Base-by-base conservation (phyloP, 371 early-diverging fungal genomes). In the Umbelopsis sp. region DNA sequence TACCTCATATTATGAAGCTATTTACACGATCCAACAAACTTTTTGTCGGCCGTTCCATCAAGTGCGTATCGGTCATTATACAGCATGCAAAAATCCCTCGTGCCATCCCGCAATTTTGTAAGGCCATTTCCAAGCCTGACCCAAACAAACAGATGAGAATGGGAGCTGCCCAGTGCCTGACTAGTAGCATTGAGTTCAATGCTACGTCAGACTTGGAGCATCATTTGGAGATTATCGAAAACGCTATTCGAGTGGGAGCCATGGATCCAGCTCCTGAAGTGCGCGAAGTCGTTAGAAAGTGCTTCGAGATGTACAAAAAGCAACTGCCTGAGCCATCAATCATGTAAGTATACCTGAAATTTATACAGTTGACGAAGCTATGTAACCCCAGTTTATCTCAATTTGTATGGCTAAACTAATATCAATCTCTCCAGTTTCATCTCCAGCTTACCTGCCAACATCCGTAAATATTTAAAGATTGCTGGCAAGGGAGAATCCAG, bases 11-110 rank as follows among this genome's bases (percentile, higher is more conserved):
- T 3, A 63, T 84, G 63, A 78, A 80, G 35, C 77, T 86, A 11
- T 85, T 85, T 69, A 81, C 78, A 25, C 80, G 88, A n/a, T 83
- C 86, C n/a, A 87, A 86, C 69, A 87, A 87, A 69, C 80, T 85
- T 46, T 76, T 78, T 67, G 77, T 83, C 48, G 66, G 69, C 9
- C 79, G 83, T 44, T 75, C 81, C 12, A 66, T 80, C 46, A 77
- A 78, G 63, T 81, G 84, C 45, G 63, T 82, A 45, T 72, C 70
- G 22, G 75, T 75, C 12, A 78, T 84, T 0, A 78, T 86, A 46
- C 72, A 73, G 44, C 67, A 73, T 11, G 76, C 82, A 8, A 71
- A 80, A 44, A 24, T 84, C 3, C 68, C 78, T 10, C 63, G 68
- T 5, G 67, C 79, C 22, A 77, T 85, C 12, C 80, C 80, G 18